A percentile compares a stretch with the other conserved stretches of the same genome.
These are phyloP conservation scores for Claviceps sp. DNA, from an alignment of 2,329 filamentous ascomycete genomes.

Conservation along the genomic window DNA sequence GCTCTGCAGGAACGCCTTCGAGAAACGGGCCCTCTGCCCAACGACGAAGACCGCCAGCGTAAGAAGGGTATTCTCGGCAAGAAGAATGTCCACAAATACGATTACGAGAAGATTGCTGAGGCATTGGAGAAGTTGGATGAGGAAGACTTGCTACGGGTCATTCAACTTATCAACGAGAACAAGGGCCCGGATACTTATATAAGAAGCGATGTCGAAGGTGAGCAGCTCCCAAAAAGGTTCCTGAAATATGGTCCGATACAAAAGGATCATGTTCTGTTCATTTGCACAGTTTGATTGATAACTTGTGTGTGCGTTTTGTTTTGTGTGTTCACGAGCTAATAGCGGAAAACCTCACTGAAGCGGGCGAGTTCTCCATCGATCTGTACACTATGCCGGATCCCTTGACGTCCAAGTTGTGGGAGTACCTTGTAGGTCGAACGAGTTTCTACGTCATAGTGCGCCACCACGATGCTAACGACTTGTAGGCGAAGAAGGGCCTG, in stretches of 20 bases:
- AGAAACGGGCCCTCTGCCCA: slow-evolving; percentile 75
- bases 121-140: slow-evolving; percentile 78
- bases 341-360: slow-evolving; percentile 31
- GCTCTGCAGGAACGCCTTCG: slow-evolving; percentile 66
- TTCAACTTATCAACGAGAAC: slow-evolving; percentile 97
- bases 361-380: slow-evolving; percentile 96
- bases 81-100: slow-evolving; percentile 62
- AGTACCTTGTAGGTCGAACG: slow-evolving; percentile 47
- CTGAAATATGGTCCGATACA: neutral
- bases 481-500: slow-evolving; percentile 28
- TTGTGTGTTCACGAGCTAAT: slow-evolving; percentile 18
- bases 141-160: slow-evolving; percentile 86
- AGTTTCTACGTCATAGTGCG: no score
- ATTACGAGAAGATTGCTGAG: slow-evolving; percentile 95
- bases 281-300: slow-evolving; percentile 15
- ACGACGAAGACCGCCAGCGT: slow-evolving; percentile 46
- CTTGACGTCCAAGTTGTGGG: slow-evolving; percentile 90
- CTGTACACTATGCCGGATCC: slow-evolving; percentile 90
- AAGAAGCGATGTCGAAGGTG: slow-evolving; percentile 92
- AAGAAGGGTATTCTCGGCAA: slow-evolving; percentile 56
- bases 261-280: neutral
- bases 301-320: slow-evolving; percentile 8
- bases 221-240: slow-evolving; percentile 23
- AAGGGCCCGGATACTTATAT: slow-evolving; percentile 91
- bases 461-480: neutral